Base-by-base conservation (phyloP, 2,329 filamentous ascomycete genomes). In the Didymella pomorum region DNA sequence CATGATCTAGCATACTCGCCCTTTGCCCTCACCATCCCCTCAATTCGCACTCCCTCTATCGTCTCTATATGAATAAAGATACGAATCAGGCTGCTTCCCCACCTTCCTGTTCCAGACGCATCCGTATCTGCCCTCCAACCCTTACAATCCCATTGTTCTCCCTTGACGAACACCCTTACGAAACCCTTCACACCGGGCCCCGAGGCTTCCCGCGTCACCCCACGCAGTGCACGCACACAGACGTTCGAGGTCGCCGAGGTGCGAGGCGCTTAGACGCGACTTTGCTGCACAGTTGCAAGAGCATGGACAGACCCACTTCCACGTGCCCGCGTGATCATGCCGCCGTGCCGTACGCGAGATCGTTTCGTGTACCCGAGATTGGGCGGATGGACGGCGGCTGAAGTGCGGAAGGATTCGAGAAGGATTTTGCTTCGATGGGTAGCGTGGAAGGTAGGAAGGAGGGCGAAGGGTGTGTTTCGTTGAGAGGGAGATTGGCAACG, bases 101-200 rank as follows among this genome's bases (percentile, higher is more conserved):
- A 41, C 25, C 33, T 41, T 53, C 42, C 43, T 29, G 25, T 47
- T 25, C 33, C 20, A 43, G 25, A 26, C 7, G 5, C 28, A 35
- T 29, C 20, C 23, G 31, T 7, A 31, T 14, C n/a, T 37, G 14
- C 7, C 20, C 16, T 18, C 35, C 37, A 16, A 29, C 35, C 47
- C 47, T 51, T 42, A 41, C 33, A 29, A 39, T 46, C 29, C 42
- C 29, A 41, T 42, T 31, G n/a, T 46, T 11, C 41, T 23, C 31
- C 29, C 29, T 37, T 37, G 29, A 33, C 20, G 12, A 25, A 39
- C 18, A 25, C 12, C 46, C 31, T 28, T 39, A 33, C 14, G 14
- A 33, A 16, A 16, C 16, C 14, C n/a, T n/a, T n/a, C n/a, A n/a
- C n/a, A n/a, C n/a, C n/a, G n/a, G n/a, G n/a, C 12, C 28, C 28